These are phyloP conservation scores for Rhodotorula toruloides DNA, from an alignment of 768 basidiomycete genomes.

Conservation along the genomic window DNA sequence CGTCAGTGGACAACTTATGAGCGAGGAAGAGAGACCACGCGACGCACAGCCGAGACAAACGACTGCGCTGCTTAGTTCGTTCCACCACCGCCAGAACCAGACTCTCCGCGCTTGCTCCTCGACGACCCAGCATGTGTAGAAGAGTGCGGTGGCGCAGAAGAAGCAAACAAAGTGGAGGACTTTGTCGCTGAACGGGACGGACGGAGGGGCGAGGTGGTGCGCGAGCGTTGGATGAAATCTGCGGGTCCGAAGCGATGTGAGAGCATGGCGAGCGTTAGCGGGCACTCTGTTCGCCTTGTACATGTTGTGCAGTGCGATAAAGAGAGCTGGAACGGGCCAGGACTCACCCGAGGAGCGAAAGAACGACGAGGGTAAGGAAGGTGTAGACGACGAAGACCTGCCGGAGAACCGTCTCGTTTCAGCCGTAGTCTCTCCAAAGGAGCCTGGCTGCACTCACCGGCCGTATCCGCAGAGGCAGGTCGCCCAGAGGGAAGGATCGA, in stretches of 20 bases:
- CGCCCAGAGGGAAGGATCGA: not conserved
- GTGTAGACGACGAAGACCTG: constrained; percentile 30
- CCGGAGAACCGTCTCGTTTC: not conserved
- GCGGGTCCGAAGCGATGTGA: too few relatives aligned
- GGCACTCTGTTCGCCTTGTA: too few relatives aligned
- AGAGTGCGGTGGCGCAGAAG: constrained; percentile 10
- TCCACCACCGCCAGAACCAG: constrained; percentile 30
- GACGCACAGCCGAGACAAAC: constrained; percentile 13
- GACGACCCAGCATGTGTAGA: constrained; percentile 35
- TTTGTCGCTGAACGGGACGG: constrained; percentile 34
- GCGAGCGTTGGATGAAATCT: constrained; percentile 40
- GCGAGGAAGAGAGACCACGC: not conserved
- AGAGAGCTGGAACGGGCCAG: too few relatives aligned
- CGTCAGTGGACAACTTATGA: not conserved
- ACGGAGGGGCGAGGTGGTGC: constrained; percentile 9
- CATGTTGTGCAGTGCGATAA: too few relatives aligned
- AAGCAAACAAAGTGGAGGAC: constrained; percentile 39
- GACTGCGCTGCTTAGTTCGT: constrained; percentile 5
- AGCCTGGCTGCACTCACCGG: not conserved
- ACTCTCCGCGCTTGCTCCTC: constrained; percentile 17
- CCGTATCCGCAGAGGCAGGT: constrained; percentile 10
- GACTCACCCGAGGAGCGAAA: constrained; percentile 37
- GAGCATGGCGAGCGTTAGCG: too few relatives aligned
- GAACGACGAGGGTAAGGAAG: constrained; percentile 24
- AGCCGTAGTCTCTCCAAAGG: not conserved